These are phyloP conservation scores for Filosporella fistucella DNA, from an alignment of 495 filamentous ascomycete genomes.

Conservation along the genomic window DNA sequence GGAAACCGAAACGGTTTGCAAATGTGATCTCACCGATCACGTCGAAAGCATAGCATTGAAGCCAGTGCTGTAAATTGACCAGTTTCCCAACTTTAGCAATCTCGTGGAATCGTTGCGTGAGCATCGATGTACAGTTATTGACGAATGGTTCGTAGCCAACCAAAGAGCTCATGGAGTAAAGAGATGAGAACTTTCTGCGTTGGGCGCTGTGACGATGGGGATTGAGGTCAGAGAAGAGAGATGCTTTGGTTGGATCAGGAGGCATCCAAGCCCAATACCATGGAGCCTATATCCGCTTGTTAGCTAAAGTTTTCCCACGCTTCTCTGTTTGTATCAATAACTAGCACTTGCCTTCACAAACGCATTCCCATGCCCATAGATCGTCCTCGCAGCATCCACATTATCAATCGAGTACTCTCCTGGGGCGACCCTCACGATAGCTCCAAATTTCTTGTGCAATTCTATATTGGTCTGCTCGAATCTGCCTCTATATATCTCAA, in stretches of 20 bases:
- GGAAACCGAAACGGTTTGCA: conserved; percentile 47
- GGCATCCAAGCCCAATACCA: conserved; percentile 29
- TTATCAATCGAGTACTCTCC: conserved; percentile 40
- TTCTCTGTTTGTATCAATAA: neutral
- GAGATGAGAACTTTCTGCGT: conserved; percentile 33
- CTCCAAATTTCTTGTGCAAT: conserved; percentile 45
- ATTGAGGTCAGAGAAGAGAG: conserved; percentile 28
- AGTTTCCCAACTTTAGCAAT: conserved; percentile 27
- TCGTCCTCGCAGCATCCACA: conserved; percentile 22
- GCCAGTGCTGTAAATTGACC: conserved; percentile 47
- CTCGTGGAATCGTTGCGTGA: conserved; percentile 39
- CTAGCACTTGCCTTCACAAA: conserved; percentile 18
- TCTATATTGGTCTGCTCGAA: conserved; percentile 41
- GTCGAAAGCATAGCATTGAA: conserved; percentile 57
- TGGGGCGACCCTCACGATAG: conserved; percentile 47
- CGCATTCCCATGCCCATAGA: conserved; percentile 17
- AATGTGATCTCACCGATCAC: conserved; percentile 56
- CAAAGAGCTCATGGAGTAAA: conserved; percentile 50
- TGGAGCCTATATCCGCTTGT: conserved; percentile 15
- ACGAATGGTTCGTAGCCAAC: conserved; percentile 52
- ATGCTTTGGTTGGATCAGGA: conserved; percentile 18
- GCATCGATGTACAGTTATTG: conserved; percentile 44
- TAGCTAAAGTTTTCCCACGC: too few species aligned
- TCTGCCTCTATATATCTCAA: conserved; percentile 32
- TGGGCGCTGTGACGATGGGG: conserved; percentile 24